phyloP scores from a whole-genome alignment of 331 rosid species.

The Malus hybrid region DNA sequence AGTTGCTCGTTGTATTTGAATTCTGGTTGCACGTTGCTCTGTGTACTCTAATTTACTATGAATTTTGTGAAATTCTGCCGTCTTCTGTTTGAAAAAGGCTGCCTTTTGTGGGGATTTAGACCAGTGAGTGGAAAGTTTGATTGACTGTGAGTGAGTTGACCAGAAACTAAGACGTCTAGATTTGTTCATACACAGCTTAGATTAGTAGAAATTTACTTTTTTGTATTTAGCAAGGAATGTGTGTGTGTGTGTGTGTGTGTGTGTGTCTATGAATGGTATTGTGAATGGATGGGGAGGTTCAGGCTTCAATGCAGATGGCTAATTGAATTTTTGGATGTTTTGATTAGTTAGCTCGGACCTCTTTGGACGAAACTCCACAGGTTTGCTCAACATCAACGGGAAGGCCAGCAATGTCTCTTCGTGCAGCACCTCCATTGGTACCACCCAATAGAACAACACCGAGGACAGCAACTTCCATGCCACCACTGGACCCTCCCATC shows the following conservation, averaged over 20 bases:
- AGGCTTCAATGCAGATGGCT: slow-evolving; percentile 3
- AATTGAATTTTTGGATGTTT: slow-evolving; percentile 15
- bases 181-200: background rate
- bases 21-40: background rate
- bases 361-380: slow-evolving; percentile 40
- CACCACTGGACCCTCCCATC: slow-evolving; percentile 50
- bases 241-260: background rate
- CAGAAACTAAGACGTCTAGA: too few relatives aligned
- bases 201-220: background rate
- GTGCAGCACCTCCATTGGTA: slow-evolving; percentile 41
- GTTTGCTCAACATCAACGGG: slow-evolving; percentile 43
- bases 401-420: slow-evolving; percentile 36
- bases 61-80: background rate
- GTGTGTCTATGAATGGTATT: background rate
- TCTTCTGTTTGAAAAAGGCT: slow-evolving; percentile 1
- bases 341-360: slow-evolving; percentile 52
- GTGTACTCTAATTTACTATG: background rate
- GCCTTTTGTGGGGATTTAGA: background rate
- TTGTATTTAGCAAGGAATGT: background rate
- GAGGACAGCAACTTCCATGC: slow-evolving; percentile 54
- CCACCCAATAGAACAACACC: slow-evolving; percentile 38
- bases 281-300: background rate
- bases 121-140: background rate
- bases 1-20: background rate
- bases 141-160: too few relatives aligned